Evolutionary conservation across 148 eudicot species (phyloP), one percentile per base, ranked within the genome.

Genomic region (Chenopodium formosanum): DNA sequence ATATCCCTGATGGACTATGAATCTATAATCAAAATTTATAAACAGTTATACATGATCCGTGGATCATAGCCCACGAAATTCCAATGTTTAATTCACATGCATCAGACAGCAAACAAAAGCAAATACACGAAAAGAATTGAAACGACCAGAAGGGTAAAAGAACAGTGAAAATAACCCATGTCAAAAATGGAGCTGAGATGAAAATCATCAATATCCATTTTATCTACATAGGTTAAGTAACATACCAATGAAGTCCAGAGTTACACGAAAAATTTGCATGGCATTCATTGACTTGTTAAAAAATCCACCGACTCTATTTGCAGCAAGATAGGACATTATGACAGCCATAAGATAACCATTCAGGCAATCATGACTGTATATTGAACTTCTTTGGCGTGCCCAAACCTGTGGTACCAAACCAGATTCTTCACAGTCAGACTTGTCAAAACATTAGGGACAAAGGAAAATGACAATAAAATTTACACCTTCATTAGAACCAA

Each of bases 361-460:
- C 71, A 96, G 78, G 88, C 97, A 92, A 87, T 96, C 98, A 87
- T 92, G 86, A 78, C 88, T 77, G 84, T 85, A 87, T 74, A 94
- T 78, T 66, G 94, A 89, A 87, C 92, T 87, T 85, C 97, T 91
- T 73, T 94, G 96, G 73, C 97, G 94, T 81, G 98, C 97, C 99
- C 98, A 96, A 56, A 94, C 92, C 99, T 96, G 82, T 77, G 92
- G 20, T 80, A 90, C 31, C 50, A 70, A 7, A 76, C 71, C 60
- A 88, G 68, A 77, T 32, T 74, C 31, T 68, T 23, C 62, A 72
- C 63, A 50, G 52, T 17, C 53, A 9, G 56, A 47, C 19, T 48
- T 71, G 76, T 29, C 16, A 50, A 62, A 73, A n/a, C 63, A 78
- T 50, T 5, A 48, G 60, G 70, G 63, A 31, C 20, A 32, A 81